Conservation (phyloP, 345 rosid genomes). For the Dimocarpus longan region DNA sequence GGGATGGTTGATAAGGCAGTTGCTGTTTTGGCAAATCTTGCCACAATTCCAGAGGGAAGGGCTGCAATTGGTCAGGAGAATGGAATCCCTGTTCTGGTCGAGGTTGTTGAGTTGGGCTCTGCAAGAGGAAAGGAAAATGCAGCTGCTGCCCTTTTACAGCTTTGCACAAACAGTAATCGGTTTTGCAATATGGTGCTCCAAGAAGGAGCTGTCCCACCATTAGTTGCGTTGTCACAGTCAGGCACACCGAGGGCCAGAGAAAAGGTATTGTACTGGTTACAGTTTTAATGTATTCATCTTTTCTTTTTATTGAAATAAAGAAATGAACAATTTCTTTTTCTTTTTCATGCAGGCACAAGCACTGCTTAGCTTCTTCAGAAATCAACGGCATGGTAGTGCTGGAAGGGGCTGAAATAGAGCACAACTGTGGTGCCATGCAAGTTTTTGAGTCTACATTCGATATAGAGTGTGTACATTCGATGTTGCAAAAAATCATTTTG, state of each 20-base stretch:
- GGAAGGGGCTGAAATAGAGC: constrained; percentile 58
- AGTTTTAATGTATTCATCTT: not conserved
- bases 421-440: constrained; percentile 18
- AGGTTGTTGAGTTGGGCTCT: constrained; percentile 95
- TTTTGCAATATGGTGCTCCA: constrained; percentile 72
- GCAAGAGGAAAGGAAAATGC: constrained; percentile 94
- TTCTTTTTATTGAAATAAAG: not conserved
- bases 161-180: constrained; percentile 60
- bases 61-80: constrained; percentile 73
- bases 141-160: constrained; percentile 86
- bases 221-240: constrained; percentile 79
- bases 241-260: constrained; percentile 94
- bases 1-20: constrained; percentile 98
- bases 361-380: constrained; percentile 75
- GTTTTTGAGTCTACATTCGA: constrained; percentile 28
- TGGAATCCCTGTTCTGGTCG: constrained; percentile 85
- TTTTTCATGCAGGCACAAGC: constrained; percentile 73
- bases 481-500: constrained; percentile 41
- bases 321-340: not conserved
- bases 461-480: constrained; percentile 46
- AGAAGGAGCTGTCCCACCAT: constrained; percentile 95
- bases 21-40: constrained; percentile 89
- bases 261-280: constrained; percentile 51
- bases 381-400: constrained; percentile 68
- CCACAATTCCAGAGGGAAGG: constrained; percentile 77